phyloP scores from a whole-genome alignment of 257 asterid species.

The Lithospermum erythrorhizon region DNA sequence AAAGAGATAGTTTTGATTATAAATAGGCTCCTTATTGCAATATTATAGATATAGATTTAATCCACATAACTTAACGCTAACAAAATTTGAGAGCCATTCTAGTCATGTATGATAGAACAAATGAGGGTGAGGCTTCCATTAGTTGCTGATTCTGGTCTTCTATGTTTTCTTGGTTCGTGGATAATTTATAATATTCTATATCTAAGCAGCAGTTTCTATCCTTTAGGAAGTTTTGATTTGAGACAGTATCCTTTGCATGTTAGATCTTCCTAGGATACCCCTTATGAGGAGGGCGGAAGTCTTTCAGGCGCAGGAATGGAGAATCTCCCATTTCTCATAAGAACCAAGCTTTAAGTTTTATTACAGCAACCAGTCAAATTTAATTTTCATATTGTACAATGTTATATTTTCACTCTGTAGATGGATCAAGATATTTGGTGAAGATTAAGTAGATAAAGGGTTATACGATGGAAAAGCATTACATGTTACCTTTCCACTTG shows the following conservation, averaged over 20 bases:
- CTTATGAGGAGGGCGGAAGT: background rate
- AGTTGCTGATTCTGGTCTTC: background rate
- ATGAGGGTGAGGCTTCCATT: background rate
- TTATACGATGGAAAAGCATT: too few relatives aligned
- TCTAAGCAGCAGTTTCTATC: too few relatives aligned
- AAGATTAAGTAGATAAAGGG: too few relatives aligned
- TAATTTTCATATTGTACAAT: background rate
- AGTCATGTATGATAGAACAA: too few relatives aligned
- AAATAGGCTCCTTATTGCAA: background rate
- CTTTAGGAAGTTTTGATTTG: too few relatives aligned
- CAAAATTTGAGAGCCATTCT: too few relatives aligned
- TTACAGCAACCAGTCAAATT: background rate
- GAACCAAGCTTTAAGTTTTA: background rate
- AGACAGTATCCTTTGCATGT: background rate
- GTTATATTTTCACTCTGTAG: background rate
- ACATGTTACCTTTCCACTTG: too few relatives aligned
- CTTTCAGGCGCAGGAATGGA: background rate
- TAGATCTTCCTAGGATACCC: background rate
- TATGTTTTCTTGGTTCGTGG: background rate
- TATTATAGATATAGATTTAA: too few relatives aligned
- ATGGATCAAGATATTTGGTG: too few relatives aligned
- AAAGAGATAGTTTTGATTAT: background rate
- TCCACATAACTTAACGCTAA: too few relatives aligned
- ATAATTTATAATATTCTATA: too few relatives aligned
- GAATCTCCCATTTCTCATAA: background rate